Evolutionary conservation across 495 filamentous ascomycete species (phyloP).

Genomic region (Tetracladium setigerum): DNA sequence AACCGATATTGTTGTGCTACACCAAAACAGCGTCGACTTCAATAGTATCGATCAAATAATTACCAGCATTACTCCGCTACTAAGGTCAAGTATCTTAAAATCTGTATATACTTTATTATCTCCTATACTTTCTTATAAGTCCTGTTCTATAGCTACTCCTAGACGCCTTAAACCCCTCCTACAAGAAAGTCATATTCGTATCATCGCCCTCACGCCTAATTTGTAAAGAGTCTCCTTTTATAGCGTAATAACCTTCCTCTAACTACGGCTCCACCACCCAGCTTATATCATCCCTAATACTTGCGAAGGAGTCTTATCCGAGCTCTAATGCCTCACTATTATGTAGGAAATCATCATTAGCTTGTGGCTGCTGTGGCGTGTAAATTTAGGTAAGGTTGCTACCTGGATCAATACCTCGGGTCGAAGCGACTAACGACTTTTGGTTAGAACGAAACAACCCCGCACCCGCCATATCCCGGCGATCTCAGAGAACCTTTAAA

Average conservation of each 20-base stretch:
- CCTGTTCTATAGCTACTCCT: no score
- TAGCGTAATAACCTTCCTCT: conserved; percentile 7
- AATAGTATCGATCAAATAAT: conserved; percentile 72
- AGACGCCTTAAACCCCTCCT: conserved; percentile 2
- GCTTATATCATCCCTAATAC: conserved; percentile 16
- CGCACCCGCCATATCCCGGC: no score
- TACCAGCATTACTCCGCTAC: conserved; percentile 49
- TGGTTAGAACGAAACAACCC: conserved; percentile 3
- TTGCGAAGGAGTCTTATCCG: conserved; percentile 15
- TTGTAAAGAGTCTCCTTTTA: conserved; percentile 10
- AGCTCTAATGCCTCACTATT: conserved; percentile 10
- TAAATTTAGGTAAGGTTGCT: conserved; percentile 7
- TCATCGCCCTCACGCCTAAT: not conserved
- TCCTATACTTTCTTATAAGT: no score
- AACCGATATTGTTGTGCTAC: conserved; percentile 65
- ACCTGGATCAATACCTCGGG: conserved; percentile 5
- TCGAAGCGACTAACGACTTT: conserved; percentile 12
- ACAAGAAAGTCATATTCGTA: conserved; percentile 1
- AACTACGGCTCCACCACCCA: conserved; percentile 17
- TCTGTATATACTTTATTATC: no score
- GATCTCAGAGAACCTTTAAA: no score
- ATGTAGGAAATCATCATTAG: conserved; percentile 1
- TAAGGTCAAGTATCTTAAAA: no score
- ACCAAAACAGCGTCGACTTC: conserved; percentile 66
- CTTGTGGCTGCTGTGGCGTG: conserved; percentile 2